Base-by-base conservation (phyloP, 2,329 filamentous ascomycete species). In the Rachicladosporium sp. region DNA sequence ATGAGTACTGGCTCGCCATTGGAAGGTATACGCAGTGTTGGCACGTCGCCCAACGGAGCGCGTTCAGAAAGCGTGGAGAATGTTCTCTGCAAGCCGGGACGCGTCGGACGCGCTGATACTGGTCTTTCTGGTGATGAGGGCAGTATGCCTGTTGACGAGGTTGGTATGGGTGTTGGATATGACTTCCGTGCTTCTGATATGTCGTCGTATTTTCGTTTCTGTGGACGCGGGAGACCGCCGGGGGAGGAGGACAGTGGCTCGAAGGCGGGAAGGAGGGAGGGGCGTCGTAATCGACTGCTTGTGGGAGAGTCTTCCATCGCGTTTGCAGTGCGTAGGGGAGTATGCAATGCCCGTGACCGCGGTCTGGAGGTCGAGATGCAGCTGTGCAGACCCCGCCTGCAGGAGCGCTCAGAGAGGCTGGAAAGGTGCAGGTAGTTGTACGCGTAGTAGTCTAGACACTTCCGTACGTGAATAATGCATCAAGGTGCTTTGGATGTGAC, bases 161-260 rank as follows among this genome's bases (percentile, higher is more conserved):
- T 95, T 11, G 89, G 88, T 45, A 93, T 74, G 1, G 91, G 91
- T 2, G 91, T 96, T 32, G 91, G 91, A 65, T 96, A 96, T 53
- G 64, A 67, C 56, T 81, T 86, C 50, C 62, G 45, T 61, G 62
- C 41, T 62, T 67, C 46, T 56, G 63, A 43, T 72, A 74, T 35
- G 44, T 66, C 65, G 39, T 62, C 59, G 50, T 63, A 67, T 55
- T 78, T 80, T 57, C 81, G 76, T 66, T 87, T 88, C 36, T 66
- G 58, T 5, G 80, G 72, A 40, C 80, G 73, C 36, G 81, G 81
- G 37, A 86, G 74, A 40, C 68, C 45, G 12, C 41, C 73, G 2
- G 82, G 82, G 9, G 83, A 86, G 13, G 82, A 86, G n/a, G 82
- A 82, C 42, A 84, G 66, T 37, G 78, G 80, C 63, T 88, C 83